Percentiles rank a stretch among this genome's conserved stretches.
Evolutionary conservation across 2,329 filamentous ascomycete species (phyloP).

Genomic region (Scopulariopsis brevicaulis): DNA sequence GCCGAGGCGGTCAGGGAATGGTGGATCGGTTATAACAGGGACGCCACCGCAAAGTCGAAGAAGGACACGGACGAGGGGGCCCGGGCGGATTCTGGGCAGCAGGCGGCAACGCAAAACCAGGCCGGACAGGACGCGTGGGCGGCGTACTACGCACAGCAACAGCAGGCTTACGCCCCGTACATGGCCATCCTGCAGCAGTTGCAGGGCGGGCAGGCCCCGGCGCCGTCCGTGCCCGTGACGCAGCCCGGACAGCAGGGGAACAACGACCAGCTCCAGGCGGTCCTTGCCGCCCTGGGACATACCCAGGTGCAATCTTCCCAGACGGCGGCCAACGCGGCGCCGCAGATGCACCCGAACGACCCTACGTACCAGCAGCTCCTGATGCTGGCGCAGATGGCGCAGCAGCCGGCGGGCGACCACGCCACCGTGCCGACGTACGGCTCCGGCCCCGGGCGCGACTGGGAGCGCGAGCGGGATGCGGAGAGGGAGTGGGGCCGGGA

Average conservation of each 20-base stretch:
- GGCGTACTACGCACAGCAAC: constrained; percentile 8
- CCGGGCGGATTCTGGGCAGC: constrained; percentile 8
- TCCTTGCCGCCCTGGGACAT: constrained; percentile 30
- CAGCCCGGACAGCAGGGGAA: constrained; percentile 10
- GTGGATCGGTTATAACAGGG: constrained; percentile 36
- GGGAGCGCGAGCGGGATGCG: constrained; percentile 12
- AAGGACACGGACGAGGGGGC: constrained; percentile 21
- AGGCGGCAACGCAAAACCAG: constrained; percentile 2
- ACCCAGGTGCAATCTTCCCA: constrained; percentile 14
- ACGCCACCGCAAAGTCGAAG: constrained; percentile 23
- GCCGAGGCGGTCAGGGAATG: constrained; percentile 37
- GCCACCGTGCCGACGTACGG: neutral
- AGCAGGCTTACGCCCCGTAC: constrained; percentile 3
- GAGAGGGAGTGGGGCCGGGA: constrained; percentile 14
- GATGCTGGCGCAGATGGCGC: constrained; percentile 24
- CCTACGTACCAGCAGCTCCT: constrained; percentile 26
- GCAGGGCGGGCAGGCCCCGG: constrained; percentile 1
- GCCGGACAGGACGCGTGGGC: constrained; percentile 4
- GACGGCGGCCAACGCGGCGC: constrained; percentile 7
- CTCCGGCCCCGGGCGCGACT: constrained; percentile 6
- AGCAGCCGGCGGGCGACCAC: constrained; percentile 9
- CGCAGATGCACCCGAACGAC: constrained; percentile 23
- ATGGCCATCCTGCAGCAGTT: constrained; percentile 6
- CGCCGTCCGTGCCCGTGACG: constrained; percentile 8
- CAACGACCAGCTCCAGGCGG: constrained; percentile 28